Conservation (phyloP, 345 rosid species). For the Syzygium grande region DNA sequence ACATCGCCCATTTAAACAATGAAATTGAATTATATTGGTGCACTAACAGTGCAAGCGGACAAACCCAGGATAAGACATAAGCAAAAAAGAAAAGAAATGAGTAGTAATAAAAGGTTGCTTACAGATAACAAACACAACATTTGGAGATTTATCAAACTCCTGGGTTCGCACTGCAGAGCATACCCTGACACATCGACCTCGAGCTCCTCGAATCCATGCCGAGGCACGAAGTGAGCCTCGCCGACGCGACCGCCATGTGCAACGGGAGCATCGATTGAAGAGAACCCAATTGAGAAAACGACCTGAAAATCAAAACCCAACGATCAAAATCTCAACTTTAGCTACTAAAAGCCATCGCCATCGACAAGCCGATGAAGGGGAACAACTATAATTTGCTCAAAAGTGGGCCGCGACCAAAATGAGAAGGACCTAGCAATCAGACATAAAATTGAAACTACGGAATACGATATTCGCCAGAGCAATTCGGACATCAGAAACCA, state of each 20-base stretch:
- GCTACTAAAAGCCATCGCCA: not conserved
- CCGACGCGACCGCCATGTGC: slow-evolving; percentile 71
- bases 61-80: not conserved
- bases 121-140: slow-evolving; percentile 53
- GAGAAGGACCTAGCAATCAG: not conserved
- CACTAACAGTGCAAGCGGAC: not conserved
- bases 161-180: slow-evolving; percentile 91
- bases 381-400: not conserved
- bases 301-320: slow-evolving; percentile 29
- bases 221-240: slow-evolving; percentile 84
- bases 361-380: not conserved
- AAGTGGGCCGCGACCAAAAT: not conserved
- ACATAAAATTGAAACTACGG: not conserved
- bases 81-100: slow-evolving; percentile 1
- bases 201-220: slow-evolving; percentile 68
- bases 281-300: slow-evolving; percentile 53
- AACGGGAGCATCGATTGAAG: slow-evolving; percentile 83
- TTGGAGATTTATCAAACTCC: slow-evolving; percentile 77
- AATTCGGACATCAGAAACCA: not conserved
- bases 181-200: slow-evolving; percentile 97
- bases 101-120: slow-evolving; percentile 35
- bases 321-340: not conserved
- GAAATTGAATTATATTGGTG: not conserved
- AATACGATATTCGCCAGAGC: not conserved
- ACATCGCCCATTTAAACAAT: not conserved